A percentile compares a stretch with the other conserved stretches of the same genome.
Evolutionary conservation across 768 basidiomycete species (phyloP).

Genomic region (Amanita fuliginea): DNA sequence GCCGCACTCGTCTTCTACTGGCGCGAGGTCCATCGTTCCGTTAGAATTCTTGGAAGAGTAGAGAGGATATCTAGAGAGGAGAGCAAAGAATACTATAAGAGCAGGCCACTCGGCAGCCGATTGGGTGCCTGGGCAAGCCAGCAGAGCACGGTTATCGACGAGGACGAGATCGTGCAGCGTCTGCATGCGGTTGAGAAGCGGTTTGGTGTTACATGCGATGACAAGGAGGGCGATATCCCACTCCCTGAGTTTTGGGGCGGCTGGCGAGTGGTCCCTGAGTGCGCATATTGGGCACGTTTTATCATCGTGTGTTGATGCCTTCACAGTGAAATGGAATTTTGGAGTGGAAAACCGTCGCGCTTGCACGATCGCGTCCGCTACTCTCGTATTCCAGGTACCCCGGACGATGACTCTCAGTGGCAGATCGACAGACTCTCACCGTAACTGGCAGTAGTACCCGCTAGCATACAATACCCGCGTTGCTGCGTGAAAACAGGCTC

Average conservation of each 20-base stretch:
- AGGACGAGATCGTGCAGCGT: slow-evolving; percentile 55
- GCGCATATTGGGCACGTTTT: slow-evolving; percentile 17
- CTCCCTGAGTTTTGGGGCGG: slow-evolving; percentile 95
- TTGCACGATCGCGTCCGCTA: slow-evolving; percentile 87
- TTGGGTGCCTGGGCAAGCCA: slow-evolving; percentile 91
- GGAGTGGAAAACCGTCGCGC: slow-evolving; percentile 93
- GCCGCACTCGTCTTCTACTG: slow-evolving; percentile 88
- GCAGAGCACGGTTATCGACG: slow-evolving; percentile 73
- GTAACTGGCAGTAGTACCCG: slow-evolving; percentile 20
- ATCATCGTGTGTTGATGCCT: slow-evolving; percentile 6
- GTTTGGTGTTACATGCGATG: slow-evolving; percentile 36
- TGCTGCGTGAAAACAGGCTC: slow-evolving; percentile 27
- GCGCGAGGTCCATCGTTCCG: slow-evolving; percentile 70
- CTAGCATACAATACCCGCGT: slow-evolving; percentile 7
- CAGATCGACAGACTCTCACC: slow-evolving; percentile 73
- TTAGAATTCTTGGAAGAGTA: slow-evolving; percentile 76
- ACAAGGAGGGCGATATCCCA: slow-evolving; percentile 43
- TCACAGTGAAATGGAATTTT: slow-evolving; percentile 87
- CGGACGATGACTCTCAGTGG: slow-evolving; percentile 52
- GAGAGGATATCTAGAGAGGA: slow-evolving; percentile 68
- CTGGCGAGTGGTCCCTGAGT: slow-evolving; percentile 90
- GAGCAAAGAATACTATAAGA: slow-evolving; percentile 74
- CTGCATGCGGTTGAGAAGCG: slow-evolving; percentile 46
- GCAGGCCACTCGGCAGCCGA: slow-evolving; percentile 72
- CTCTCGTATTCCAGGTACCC: slow-evolving; percentile 36